phyloP scores from a whole-genome alignment of 768 basidiomycete species.

The Boletellus ananiceps region DNA sequence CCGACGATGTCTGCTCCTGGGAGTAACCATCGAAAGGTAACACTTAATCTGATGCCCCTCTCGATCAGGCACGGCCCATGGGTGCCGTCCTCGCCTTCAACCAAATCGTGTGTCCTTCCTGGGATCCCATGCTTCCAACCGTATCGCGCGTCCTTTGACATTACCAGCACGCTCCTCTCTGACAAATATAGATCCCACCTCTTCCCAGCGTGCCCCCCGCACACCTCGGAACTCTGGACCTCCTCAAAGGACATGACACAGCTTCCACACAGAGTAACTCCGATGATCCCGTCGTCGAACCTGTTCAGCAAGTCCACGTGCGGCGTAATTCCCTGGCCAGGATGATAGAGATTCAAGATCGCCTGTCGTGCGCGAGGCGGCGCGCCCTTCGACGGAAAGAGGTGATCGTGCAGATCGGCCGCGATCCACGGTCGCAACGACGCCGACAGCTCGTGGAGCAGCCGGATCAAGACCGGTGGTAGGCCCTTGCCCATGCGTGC shows the following conservation, averaged over 20 bases:
- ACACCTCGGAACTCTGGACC: constrained; percentile 6
- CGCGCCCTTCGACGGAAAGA: constrained; percentile 48
- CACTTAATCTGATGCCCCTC: constrained; percentile 61
- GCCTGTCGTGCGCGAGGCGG: constrained; percentile 64
- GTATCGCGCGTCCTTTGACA: constrained; percentile 80
- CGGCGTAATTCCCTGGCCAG: constrained; percentile 84
- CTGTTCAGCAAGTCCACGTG: constrained; percentile 84
- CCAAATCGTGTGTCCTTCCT: constrained; percentile 53
- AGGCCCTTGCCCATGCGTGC: constrained; percentile 39
- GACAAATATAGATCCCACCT: constrained; percentile 63
- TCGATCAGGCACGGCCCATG: constrained; percentile 37
- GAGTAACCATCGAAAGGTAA: constrained; percentile 85
- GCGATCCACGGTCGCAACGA: constrained; percentile 52
- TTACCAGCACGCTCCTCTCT: constrained; percentile 67
- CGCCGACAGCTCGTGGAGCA: constrained; percentile 48
- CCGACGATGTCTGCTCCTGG: constrained; percentile 83
- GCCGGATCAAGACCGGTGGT: constrained; percentile 49
- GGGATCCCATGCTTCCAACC: constrained; percentile 88
- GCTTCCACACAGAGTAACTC: constrained; percentile 76
- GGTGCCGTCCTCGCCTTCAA: constrained; percentile 34
- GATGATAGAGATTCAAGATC: constrained; percentile 85
- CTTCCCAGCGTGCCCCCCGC: not conserved
- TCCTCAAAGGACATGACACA: constrained; percentile 74
- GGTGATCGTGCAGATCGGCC: constrained; percentile 42
- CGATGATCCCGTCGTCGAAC: constrained; percentile 87